Evolutionary conservation across 306 rosid species (phyloP).

Genomic region (Begonia loranthoides): DNA sequence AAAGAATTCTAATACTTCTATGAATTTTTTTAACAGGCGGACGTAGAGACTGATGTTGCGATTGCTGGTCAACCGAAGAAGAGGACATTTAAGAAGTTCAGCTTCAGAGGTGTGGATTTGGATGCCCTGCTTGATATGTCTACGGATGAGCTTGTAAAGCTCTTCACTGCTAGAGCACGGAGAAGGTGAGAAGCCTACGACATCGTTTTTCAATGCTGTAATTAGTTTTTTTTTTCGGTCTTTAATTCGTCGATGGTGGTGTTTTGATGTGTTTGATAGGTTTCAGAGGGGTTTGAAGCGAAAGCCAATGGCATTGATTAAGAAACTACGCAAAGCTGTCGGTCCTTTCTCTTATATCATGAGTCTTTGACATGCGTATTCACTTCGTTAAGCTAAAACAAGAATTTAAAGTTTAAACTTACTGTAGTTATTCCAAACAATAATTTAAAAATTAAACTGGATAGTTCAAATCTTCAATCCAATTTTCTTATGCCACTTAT

Average conservation of each 20-base stretch:
- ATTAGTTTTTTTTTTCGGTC: not conserved
- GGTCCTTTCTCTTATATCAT: not conserved
- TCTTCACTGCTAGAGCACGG: constrained; percentile 66
- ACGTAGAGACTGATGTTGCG: constrained; percentile 41
- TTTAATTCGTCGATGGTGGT: not conserved
- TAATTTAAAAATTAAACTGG: too few species aligned
- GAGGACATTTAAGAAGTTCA: constrained; percentile 84
- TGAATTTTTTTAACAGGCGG: constrained; percentile 24
- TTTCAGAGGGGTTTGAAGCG: constrained; percentile 81
- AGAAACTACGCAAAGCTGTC: constrained; percentile 92
- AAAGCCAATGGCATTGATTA: constrained; percentile 88
- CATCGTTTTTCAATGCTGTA: not conserved
- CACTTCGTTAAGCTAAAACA: too few species aligned
- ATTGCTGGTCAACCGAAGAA: constrained; percentile 55
- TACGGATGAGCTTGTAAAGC: constrained; percentile 76
- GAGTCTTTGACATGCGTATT: not conserved
- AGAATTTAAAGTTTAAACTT: too few species aligned
- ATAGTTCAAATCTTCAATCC: too few species aligned
- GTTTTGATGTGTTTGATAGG: constrained; percentile 15
- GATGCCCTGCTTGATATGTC: constrained; percentile 77
- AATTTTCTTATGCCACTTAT: too few species aligned
- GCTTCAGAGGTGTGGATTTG: constrained; percentile 69
- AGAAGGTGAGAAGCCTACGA: constrained; percentile 31
- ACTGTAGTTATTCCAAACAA: too few species aligned
- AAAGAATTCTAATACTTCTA: too few species aligned